Conservation (phyloP, 257 asterid species). For the Ballota nigra region DNA sequence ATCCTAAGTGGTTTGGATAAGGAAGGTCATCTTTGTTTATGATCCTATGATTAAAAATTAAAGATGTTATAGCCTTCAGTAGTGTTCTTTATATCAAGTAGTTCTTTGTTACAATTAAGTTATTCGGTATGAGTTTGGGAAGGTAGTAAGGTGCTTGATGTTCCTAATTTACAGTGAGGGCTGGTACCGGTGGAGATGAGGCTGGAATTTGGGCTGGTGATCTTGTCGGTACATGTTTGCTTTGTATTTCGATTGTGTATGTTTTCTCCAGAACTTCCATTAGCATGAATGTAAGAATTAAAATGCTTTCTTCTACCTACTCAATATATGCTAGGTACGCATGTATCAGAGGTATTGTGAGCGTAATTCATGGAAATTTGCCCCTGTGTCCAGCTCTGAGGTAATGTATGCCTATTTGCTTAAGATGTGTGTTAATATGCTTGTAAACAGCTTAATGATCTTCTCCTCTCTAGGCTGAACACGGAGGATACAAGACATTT, state of each 20-base stretch:
- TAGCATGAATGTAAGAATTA: slow-evolving; percentile 12
- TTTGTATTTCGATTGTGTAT: slow-evolving; percentile 31
- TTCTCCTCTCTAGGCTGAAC: slow-evolving; percentile 58
- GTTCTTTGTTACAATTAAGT: slow-evolving; percentile 6
- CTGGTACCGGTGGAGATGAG: slow-evolving; percentile 99
- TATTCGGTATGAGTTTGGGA: background rate
- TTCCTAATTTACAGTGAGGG: slow-evolving; percentile 69
- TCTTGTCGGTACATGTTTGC: slow-evolving; percentile 95
- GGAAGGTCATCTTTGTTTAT: background rate
- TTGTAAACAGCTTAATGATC: slow-evolving; percentile 27
- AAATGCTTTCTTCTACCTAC: slow-evolving; percentile 14
- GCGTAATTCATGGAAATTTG: slow-evolving; percentile 70
- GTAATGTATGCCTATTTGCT: slow-evolving; percentile 36
- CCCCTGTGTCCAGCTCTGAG: slow-evolving; percentile 82
- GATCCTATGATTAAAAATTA: background rate
- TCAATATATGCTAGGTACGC: slow-evolving; percentile 52
- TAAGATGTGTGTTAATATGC: background rate
- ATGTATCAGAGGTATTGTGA: slow-evolving; percentile 91
- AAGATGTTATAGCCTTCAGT: background rate
- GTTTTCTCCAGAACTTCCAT: slow-evolving; percentile 10
- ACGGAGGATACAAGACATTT: slow-evolving; percentile 84
- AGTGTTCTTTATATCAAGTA: slow-evolving; percentile 7
- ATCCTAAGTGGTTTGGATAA: slow-evolving; percentile 13
- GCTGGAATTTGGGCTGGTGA: slow-evolving; percentile 99
- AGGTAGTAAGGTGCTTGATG: slow-evolving; percentile 12